These are phyloP conservation scores for Pterulicium gracile DNA, from an alignment of 1,284 basidiomycete species.

Conservation along the genomic window DNA sequence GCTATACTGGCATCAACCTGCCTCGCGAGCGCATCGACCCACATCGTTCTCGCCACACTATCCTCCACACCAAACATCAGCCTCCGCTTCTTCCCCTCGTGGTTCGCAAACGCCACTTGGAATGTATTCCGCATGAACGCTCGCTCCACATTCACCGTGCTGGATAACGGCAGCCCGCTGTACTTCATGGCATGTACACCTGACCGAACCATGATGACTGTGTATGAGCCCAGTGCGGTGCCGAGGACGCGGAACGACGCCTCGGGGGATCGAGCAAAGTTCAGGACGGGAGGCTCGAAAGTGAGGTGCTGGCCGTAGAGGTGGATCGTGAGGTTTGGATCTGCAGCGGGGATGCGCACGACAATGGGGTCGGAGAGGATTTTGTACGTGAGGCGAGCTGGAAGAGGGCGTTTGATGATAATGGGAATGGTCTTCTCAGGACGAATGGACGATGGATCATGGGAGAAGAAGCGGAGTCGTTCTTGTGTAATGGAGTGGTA, in stretches of 20 bases:
- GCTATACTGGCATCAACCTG: slow-evolving; percentile 46
- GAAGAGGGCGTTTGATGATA: slow-evolving; percentile 62
- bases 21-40: slow-evolving; percentile 59
- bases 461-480: slow-evolving; percentile 31
- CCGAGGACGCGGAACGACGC: slow-evolving; percentile 86
- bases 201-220: slow-evolving; percentile 69
- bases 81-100: slow-evolving; percentile 58
- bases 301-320: slow-evolving; percentile 77
- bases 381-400: slow-evolving; percentile 72
- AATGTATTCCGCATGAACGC: slow-evolving; percentile 93
- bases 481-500: slow-evolving; percentile 69
- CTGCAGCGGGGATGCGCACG: slow-evolving; percentile 72
- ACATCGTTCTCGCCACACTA: slow-evolving; percentile 60
- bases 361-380: slow-evolving; percentile 79
- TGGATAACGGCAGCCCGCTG: slow-evolving; percentile 66
- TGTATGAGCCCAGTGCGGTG: slow-evolving; percentile 68
- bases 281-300: slow-evolving; percentile 77
- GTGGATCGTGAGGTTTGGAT: slow-evolving; percentile 69
- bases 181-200: slow-evolving; percentile 78
- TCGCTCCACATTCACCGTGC: slow-evolving; percentile 72
- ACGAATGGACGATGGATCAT: not conserved
- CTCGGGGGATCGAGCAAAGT: slow-evolving; percentile 65
- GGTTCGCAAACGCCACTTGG: slow-evolving; percentile 76
- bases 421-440: slow-evolving; percentile 38
- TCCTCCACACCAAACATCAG: slow-evolving; percentile 92